Evolutionary conservation across 352 stramenopile species (phyloP).

Genomic region (Achlya hypogyna): DNA sequence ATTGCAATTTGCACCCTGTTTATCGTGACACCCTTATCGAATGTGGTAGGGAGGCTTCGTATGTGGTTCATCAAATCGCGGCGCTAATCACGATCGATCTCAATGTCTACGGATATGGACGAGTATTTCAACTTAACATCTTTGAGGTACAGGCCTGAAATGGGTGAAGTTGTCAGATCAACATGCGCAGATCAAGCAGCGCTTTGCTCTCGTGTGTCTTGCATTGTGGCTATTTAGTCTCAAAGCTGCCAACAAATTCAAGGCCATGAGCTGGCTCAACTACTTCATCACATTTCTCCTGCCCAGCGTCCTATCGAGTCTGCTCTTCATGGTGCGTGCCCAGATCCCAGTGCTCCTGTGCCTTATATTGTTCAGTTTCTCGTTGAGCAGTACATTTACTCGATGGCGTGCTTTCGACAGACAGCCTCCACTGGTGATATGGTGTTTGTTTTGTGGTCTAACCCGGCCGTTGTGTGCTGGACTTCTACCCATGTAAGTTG

Average conservation of each 20-base stretch:
- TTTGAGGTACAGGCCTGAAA: neutral
- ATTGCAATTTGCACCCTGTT: neutral
- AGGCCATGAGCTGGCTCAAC: constrained; percentile 30
- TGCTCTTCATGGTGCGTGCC: constrained; percentile 30
- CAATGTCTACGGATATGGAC: constrained; percentile 21
- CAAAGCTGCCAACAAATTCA: constrained; percentile 38
- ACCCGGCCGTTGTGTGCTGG: constrained; percentile 28
- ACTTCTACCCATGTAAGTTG: constrained; percentile 18
- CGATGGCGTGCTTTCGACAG: constrained; percentile 20
- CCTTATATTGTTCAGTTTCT: constrained; percentile 26
- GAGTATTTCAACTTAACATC: neutral
- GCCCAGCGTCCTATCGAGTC: constrained; percentile 25
- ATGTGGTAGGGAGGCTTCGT: constrained; percentile 20
- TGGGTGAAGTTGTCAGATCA: too few species aligned
- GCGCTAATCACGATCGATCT: constrained; percentile 30
- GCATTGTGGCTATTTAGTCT: constrained; percentile 31
- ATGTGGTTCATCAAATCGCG: constrained; percentile 25
- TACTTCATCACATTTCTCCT: constrained; percentile 32
- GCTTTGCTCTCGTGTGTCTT: constrained; percentile 23
- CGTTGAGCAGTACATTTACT: constrained; percentile 30
- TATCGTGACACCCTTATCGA: neutral
- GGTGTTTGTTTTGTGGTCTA: constrained; percentile 26
- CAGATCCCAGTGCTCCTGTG: too few species aligned
- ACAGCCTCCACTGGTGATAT: neutral
- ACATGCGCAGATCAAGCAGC: constrained; percentile 26